Percentiles rank a stretch among this genome's conserved stretches.
Conservation (phyloP, 163 green algal genomes). For the Chlamydomonas reinhardtii region DNA sequence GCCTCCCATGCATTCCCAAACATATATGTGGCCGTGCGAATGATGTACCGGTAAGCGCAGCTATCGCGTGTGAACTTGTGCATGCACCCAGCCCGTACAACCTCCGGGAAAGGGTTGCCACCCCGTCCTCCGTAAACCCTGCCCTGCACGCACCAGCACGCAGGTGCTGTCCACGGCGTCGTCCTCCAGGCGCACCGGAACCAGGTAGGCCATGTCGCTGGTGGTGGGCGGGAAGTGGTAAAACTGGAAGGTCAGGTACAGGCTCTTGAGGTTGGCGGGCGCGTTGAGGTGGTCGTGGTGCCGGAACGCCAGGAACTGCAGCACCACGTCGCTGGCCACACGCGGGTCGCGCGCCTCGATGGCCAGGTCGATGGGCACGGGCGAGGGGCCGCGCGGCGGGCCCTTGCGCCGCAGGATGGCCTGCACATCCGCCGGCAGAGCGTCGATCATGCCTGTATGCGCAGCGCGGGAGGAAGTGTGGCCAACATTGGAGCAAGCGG, state of each 20-base stretch:
- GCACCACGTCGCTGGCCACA: slow-evolving; percentile 64
- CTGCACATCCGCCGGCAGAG: slow-evolving; percentile 58
- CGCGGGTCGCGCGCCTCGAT: slow-evolving; percentile 67
- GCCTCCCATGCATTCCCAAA: too few species aligned
- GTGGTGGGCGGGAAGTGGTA: slow-evolving; percentile 71
- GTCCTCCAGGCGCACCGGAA: slow-evolving; percentile 39
- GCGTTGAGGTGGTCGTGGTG: slow-evolving; percentile 67
- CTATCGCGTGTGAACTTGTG: too few species aligned
- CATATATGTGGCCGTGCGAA: too few species aligned
- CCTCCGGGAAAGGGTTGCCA: too few species aligned
- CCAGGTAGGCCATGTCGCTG: slow-evolving; percentile 56
- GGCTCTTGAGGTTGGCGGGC: slow-evolving; percentile 55
- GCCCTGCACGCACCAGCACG: slow-evolving; percentile 42
- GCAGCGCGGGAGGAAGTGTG: too few species aligned
- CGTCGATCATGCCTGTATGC: slow-evolving; percentile 61
- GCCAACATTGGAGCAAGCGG: too few species aligned
- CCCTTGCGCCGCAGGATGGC: slow-evolving; percentile 52
- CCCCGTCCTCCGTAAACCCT: too few species aligned
- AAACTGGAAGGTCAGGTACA: slow-evolving; percentile 78
- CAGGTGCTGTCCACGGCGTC: slow-evolving; percentile 42
- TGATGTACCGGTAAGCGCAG: too few species aligned
- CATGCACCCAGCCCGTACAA: too few species aligned
- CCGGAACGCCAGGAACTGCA: slow-evolving; percentile 65
- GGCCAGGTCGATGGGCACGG: slow-evolving; percentile 55
- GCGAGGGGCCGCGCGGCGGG: slow-evolving; percentile 11